Evolutionary conservation across 2,329 filamentous ascomycete species (phyloP).

Genomic region (Arthrobotrys sphaeroides): DNA sequence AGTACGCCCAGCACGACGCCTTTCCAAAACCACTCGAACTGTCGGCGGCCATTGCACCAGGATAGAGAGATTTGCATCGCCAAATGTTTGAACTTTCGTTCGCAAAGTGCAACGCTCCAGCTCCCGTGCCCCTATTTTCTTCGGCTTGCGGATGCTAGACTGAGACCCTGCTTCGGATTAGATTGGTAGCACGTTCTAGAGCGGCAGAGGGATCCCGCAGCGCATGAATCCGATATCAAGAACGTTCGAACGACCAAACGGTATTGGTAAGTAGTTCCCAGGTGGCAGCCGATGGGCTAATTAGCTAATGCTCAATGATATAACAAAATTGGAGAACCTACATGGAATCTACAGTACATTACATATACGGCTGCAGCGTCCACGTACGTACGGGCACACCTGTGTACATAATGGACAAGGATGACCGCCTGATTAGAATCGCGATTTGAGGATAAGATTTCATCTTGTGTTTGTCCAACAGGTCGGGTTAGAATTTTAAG

Average conservation of each 20-base stretch:
- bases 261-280: constrained; percentile 45
- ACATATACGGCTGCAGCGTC: constrained; percentile 9
- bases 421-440: constrained; percentile 20
- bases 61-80: constrained; percentile 24
- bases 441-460: constrained; percentile 27
- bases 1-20: background rate
- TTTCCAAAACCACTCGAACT: constrained; percentile 26
- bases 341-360: background rate
- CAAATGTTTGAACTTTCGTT: constrained; percentile 16
- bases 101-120: constrained; percentile 10
- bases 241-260: constrained; percentile 33
- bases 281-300: constrained; percentile 25
- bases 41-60: background rate
- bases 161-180: constrained; percentile 41
- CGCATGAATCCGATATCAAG: constrained; percentile 48
- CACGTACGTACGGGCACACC: constrained; percentile 8
- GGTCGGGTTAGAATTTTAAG: constrained; percentile 29
- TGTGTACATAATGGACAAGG: constrained; percentile 6
- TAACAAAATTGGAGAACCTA: background rate
- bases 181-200: constrained; percentile 42
- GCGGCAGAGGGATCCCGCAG: constrained; percentile 46
- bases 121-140: constrained; percentile 31
- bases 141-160: background rate
- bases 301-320: constrained; percentile 18
- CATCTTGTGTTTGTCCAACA: constrained; percentile 43